Base-by-base conservation (phyloP, 352 stramenopile species). In the Phytophthora agathidicida region DNA sequence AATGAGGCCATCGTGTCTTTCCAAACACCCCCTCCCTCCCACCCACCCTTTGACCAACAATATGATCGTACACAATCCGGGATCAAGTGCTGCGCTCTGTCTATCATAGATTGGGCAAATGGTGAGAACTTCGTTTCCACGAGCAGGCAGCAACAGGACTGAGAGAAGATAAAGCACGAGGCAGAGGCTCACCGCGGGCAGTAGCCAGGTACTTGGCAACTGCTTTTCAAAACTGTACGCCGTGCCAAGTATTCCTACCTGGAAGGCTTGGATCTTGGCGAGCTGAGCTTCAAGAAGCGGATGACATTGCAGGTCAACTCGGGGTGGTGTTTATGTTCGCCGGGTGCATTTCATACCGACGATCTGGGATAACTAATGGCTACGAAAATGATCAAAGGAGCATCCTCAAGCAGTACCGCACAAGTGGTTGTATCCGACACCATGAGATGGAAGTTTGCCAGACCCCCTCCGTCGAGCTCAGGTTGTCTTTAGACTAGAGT, bases 61-160 rank as follows among this genome's bases (percentile, higher is more conserved):
- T 36, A n/a, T 11, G 41, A 32, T 36, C n/a, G 41, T 33, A 14
- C 38, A 48, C 41, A 48, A 48, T 48, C 41, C 26, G 33, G 17
- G 26, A 48, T 48, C 23, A 35, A 26, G 41, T 48, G 24, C 41
- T 27, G 24, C 26, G 41, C 41, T 48, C 24, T 33, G 41, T 35
- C 26, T 48, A 5, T 17, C 41, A 24, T 48, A 46, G 5, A 20
- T 46, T 32, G 38, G 23, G 20, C 20, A 16, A 23, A 32, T 46
- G 6, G 23, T 16, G 23, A 10, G 38, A 46, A 3, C 38, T n/a
- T n/a, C n/a, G n/a, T n/a, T 48, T 23, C 26, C 22, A 9, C 24
- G n/a, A 48, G 16, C 24, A 35, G 3, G 9, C 41, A n/a, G 41
- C 39, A 24, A 32, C 26, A n/a, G n/a, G n/a, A n/a, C n/a, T n/a